phyloP scores from a whole-genome alignment of 176 grass and related monocot genomes.

The Bonia amplexicaulis region DNA sequence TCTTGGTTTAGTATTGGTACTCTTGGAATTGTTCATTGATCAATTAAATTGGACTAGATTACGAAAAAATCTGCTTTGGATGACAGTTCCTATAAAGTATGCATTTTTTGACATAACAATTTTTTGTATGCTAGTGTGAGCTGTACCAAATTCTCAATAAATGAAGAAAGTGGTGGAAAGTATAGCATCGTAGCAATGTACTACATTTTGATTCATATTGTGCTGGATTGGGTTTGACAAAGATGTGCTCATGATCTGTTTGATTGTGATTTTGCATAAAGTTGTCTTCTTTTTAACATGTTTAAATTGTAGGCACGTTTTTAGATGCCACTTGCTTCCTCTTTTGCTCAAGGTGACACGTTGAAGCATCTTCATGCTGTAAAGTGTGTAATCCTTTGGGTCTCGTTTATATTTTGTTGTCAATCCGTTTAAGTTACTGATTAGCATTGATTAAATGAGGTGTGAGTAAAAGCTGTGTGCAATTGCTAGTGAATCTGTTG shows the following conservation, averaged over 20 bases:
- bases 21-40: neutral
- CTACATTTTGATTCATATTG: neutral
- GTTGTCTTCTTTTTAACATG: neutral
- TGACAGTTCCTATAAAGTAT: neutral
- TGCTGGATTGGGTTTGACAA: neutral
- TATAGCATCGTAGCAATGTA: neutral
- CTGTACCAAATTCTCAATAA: neutral
- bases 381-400: neutral
- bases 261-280: neutral
- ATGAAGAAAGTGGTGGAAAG: neutral
- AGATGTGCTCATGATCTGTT: neutral
- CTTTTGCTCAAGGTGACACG: neutral
- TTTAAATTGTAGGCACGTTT: neutral
- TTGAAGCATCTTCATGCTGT: slow-evolving; percentile 12
- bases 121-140: neutral
- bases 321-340: slow-evolving; percentile 21
- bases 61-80: neutral
- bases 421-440: neutral
- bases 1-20: neutral
- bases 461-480: neutral
- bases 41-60: neutral
- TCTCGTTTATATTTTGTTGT: neutral
- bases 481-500: neutral
- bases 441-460: neutral
- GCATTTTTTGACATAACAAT: neutral